Base-by-base conservation (phyloP, 2,329 filamentous ascomycete genomes). In the Paramyrothecium sp. region DNA sequence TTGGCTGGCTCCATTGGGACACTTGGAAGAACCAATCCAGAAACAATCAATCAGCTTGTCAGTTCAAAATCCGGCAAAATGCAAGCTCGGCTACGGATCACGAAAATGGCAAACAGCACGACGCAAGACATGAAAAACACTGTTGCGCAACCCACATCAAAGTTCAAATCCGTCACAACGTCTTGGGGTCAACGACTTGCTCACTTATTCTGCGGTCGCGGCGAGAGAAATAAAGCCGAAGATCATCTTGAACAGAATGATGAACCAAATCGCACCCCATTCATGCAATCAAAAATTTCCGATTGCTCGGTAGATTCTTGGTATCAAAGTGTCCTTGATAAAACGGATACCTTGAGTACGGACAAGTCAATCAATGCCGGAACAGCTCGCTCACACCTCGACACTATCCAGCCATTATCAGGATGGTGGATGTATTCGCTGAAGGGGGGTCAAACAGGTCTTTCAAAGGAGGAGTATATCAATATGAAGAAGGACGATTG, bases 1-100 rank as follows among this genome's bases (percentile, higher is more conserved):
- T 20, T 65, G 1, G 63, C 63, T n/a, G 63, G 62, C 0, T 65
- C 56, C 4, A 5, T 65, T 1, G 63, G 60, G 19, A 56, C 23
- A 30, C 4, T 23, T 11, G 21, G 16, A 3, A 33, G 49, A 8
- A 13, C 21, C 13, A 7, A 3, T 3, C 13, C 21, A 19, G 26
- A 21, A 17, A n/a, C 49, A 4, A 19, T 10, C 4, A 30, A 20
- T 7, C 21, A 53, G 33, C 21, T 34, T 41, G 44, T 48, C 34
- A 10, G 34, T 23, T 33, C 41, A 38, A 1, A 34, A 4, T 7
- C 5, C 13, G 13, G n/a, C 38, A 44, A 7, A 12, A 44, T 7
- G 3, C 13, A 44, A 5, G 7, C 38, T 7, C 33, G 16, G 33
- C 38, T 30, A 4, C 4, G 26, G 26, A 5, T 10, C 10, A 30